Evolutionary conservation across 1,284 basidiomycete genomes (phyloP), one percentile per base, ranked within the genome.

Genomic region (Ustilago cynodontis): DNA sequence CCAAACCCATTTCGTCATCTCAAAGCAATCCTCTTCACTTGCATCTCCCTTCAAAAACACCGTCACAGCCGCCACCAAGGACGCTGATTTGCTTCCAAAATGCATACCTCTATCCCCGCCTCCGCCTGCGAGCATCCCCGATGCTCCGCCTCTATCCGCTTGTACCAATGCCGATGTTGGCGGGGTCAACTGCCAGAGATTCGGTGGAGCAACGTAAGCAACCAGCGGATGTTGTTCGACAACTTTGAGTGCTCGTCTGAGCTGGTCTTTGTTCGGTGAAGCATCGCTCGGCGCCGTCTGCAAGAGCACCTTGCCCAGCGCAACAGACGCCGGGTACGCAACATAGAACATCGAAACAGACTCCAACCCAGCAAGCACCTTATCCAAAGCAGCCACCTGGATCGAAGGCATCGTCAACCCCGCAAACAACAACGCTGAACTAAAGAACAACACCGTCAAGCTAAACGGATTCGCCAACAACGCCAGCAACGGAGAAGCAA

Each of bases 171-270:
- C 53, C 49, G 82, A 64, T 1, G 83, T 82, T 18, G 83, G 80
- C 14, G 84, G 77, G 0, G 82, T 84, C 13, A 86, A 63, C 61
- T 85, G 85, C 85, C 85, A 86, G 13, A 85, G 58, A 28, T 83
- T 70, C 16, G 80, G 71, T 11, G 79, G 70, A 1, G 68, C 55
- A 1, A 85, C 72, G 41, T 79, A 80, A 4, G 71, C 69, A 0
- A 86, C 81, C 1, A 83, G 59, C 7, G 76, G 77, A 45, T 85
- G 74, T n/a, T 68, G 75, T 56, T 85, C 82, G 16, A 86, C 78
- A 33, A 59, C 63, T 50, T 71, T 72, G 14, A 83, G 52, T 14
- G 81, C 77, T 5, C 78, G 71, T 9, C 60, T 57, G 28, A 83
- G 65, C 64, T 81, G 77, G 55, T 72, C 62, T 28, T 68, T 62